These are phyloP conservation scores for Suillus bovinus DNA, from an alignment of 768 basidiomycete species.

Conservation along the genomic window DNA sequence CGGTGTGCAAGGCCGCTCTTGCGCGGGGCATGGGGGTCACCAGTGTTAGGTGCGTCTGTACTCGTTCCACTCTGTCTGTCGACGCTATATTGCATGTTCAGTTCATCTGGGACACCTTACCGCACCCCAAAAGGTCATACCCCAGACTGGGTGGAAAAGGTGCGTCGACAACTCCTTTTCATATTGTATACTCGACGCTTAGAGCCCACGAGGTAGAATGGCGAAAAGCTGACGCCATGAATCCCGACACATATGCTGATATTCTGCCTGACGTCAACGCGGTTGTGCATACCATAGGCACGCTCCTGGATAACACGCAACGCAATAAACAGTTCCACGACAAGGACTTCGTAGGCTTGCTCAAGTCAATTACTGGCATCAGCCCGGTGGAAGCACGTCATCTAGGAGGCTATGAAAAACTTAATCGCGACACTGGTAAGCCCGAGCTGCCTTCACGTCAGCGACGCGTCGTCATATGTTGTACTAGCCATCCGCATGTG, in stretches of 20 bases:
- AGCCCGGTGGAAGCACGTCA: constrained; percentile 57
- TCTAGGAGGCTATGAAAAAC: constrained; percentile 59
- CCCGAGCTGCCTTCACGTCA: constrained; percentile 11
- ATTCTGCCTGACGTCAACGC: constrained; percentile 68
- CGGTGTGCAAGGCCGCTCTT: constrained; percentile 87
- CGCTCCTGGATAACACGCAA: constrained; percentile 67
- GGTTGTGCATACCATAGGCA: constrained; percentile 93
- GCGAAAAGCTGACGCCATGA: constrained; percentile 80
- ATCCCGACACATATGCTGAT: constrained; percentile 68
- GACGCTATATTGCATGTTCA: constrained; percentile 31
- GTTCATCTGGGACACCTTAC: constrained; percentile 86
- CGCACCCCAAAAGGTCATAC: constrained; percentile 83
- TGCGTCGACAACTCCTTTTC: constrained; percentile 29
- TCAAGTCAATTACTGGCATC: neutral
- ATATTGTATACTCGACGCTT: neutral
- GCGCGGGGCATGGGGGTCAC: constrained; percentile 83
- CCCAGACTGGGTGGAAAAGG: constrained; percentile 85
- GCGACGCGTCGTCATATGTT: constrained; percentile 8
- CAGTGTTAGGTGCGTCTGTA: constrained; percentile 69
- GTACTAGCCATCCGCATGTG: constrained; percentile 69
- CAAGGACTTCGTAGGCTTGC: constrained; percentile 2
- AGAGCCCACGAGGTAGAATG: constrained; percentile 70
- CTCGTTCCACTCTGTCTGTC: neutral
- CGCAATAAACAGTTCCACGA: constrained; percentile 3
- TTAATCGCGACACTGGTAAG: constrained; percentile 92